Percentiles rank a stretch among this genome's conserved stretches.
These are phyloP conservation scores for Agrocybe praecox DNA, from an alignment of 768 basidiomycete species.

Conservation along the genomic window DNA sequence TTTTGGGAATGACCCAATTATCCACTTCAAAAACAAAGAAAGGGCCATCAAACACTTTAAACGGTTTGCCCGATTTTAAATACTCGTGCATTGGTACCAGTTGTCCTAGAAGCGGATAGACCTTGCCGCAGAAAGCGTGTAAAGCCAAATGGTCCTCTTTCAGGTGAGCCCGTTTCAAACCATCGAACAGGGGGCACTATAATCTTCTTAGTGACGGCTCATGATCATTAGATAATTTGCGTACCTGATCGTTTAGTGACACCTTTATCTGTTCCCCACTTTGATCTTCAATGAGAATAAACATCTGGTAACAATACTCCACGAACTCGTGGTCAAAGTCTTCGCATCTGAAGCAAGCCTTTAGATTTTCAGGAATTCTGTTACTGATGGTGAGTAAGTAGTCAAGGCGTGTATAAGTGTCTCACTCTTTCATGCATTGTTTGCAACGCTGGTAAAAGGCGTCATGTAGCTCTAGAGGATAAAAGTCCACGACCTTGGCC, in stretches of 20 bases:
- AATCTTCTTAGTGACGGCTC: no score
- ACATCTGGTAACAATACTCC: constrained; percentile 49
- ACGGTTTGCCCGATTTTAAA: constrained; percentile 9
- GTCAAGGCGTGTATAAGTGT: neutral
- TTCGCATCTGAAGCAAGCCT: constrained; percentile 52
- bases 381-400: neutral
- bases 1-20: constrained; percentile 28
- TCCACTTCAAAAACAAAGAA: constrained; percentile 23
- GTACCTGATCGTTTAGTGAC: constrained; percentile 50
- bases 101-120: constrained; percentile 51
- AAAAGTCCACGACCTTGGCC: constrained; percentile 58
- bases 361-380: constrained; percentile 46
- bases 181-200: constrained; percentile 48
- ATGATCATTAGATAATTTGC: neutral
- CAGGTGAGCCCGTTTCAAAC: constrained; percentile 45
- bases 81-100: constrained; percentile 41
- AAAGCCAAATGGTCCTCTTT: constrained; percentile 39
- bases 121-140: constrained; percentile 36
- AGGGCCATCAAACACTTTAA: constrained; percentile 9
- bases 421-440: constrained; percentile 54
- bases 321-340: constrained; percentile 55
- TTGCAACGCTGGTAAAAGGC: constrained; percentile 52
- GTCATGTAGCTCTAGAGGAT: constrained; percentile 50
- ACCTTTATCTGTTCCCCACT: constrained; percentile 42
- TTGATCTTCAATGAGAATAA: constrained; percentile 54